A percentile compares a stretch with the other conserved stretches of the same genome.
phyloP scores from a whole-genome alignment of 768 basidiomycete species.

The Pisolithus orientalis region DNA sequence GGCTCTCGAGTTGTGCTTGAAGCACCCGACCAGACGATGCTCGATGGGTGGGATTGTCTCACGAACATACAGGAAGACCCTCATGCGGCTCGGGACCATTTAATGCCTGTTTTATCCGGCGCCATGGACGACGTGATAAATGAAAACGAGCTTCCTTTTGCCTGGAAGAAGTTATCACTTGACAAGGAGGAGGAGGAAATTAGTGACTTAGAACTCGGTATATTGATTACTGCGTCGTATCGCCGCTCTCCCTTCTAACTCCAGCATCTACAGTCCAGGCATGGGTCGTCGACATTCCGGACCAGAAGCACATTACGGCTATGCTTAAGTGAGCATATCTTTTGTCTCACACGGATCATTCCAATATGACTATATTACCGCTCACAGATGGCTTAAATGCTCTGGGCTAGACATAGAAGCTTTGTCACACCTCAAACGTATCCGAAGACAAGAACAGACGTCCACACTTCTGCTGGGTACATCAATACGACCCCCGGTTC shows the following conservation, averaged over 20 bases:
- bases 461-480: conserved; percentile 53
- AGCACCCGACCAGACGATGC: not conserved
- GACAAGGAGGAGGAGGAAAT: conserved; percentile 55
- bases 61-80: conserved; percentile 3
- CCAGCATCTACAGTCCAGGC: conserved; percentile 45
- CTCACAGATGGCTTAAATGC: conserved; percentile 62
- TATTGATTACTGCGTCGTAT: not conserved
- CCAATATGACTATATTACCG: not conserved
- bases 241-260: not conserved
- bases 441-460: conserved; percentile 46
- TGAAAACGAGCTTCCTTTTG: conserved; percentile 63
- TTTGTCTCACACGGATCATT: not conserved
- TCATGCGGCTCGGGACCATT: not conserved
- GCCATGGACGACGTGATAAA: conserved; percentile 43
- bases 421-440: conserved; percentile 71
- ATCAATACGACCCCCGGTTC: conserved; percentile 34
- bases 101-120: conserved; percentile 24
- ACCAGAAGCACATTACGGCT: conserved; percentile 49
- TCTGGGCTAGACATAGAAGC: conserved; percentile 53
- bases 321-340: conserved; percentile 51
- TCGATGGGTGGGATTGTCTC: conserved; percentile 7
- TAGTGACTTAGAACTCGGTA: conserved; percentile 40
- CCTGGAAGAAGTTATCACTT: conserved; percentile 50
- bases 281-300: conserved; percentile 73
- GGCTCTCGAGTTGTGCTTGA: not conserved